Evolutionary conservation across 2,329 filamentous ascomycete species (phyloP), one percentile per base, ranked within the genome.

Genomic region (Diaporthe vaccinii): DNA sequence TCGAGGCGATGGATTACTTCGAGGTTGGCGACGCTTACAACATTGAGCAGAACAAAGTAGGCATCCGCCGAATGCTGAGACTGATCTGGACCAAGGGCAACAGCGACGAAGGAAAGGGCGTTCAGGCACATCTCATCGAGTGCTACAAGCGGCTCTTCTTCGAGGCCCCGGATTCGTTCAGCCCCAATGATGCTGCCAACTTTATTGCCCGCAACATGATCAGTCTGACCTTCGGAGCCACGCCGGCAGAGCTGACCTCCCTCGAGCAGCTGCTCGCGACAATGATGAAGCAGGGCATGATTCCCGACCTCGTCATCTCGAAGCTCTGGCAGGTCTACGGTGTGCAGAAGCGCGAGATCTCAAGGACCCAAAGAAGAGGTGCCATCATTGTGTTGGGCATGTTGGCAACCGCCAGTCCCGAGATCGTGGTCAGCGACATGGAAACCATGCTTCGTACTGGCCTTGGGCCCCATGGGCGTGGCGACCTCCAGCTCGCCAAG

Each of bases 61-160:
- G 97, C 74, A 98, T 99, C 81, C 91, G 96, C 75, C 93, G 95
- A 74, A 99, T 99, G 97, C 89, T 99, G 77, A 93, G 96, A 72
- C 89, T 99, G 28, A 99, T 99, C 83, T 99, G 97, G 97, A 99
- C 97, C 78, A 99, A 99, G 85, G 96, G 97, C 79, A 99, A 98
- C 85, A 98, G 95, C 80, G 97, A 99, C 81, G 97, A 99, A 87
- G 97, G 97, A 80, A 99, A 98, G 85, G 97, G 97, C 74, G 96
- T 99, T 2, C 97, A 99, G 82, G 94, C 94, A 2, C 97, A 99
- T 84, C 89, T 99, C 41, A 98, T 99, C 78, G 97, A 99, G 79
- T 98, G 95, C 83, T 99, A 99, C 87, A 97, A 94, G 82, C 92
- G 95, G 28, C 90, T 99, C 0, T 99, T 98, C 85, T 99, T 99